Conservation (phyloP, 208 protist genomes). For the Zelonia costaricensis region DNA sequence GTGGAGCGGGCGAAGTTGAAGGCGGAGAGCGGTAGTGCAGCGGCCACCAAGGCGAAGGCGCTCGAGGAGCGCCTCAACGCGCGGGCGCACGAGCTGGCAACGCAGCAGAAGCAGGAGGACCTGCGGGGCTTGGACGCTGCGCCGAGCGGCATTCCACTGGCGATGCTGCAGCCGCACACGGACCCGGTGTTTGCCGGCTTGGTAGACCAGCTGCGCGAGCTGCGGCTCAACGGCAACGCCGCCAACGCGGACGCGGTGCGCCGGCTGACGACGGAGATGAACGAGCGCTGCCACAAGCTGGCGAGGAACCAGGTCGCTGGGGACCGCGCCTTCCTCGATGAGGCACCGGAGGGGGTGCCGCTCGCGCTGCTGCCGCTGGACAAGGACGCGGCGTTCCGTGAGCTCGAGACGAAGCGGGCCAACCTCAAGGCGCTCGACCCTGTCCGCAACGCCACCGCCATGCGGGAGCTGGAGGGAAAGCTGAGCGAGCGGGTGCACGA, state of each 20-base stretch:
- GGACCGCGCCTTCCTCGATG: conserved; percentile 56
- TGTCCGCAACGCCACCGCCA: conserved; percentile 30
- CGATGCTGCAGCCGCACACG: conserved; percentile 38
- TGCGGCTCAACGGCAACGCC: conserved; percentile 24
- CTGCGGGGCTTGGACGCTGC: conserved; percentile 40
- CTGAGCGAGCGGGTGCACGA: conserved; percentile 50
- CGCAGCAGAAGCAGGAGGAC: conserved; percentile 41
- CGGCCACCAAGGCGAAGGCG: conserved; percentile 28
- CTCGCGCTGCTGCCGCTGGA: conserved; percentile 44
- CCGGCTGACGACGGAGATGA: conserved; percentile 43
- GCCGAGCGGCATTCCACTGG: conserved; percentile 53
- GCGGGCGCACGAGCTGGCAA: conserved; percentile 61
- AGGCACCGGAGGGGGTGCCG: conserved; percentile 48
- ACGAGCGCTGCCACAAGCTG: conserved; percentile 46
- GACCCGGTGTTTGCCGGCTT: conserved; percentile 38
- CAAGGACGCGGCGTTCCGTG: conserved; percentile 49
- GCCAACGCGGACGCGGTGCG: conserved; percentile 30
- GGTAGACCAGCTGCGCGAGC: conserved; percentile 37
- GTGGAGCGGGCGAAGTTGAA: conserved; percentile 55
- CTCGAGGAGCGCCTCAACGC: conserved; percentile 60
- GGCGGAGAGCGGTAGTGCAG: conserved; percentile 7
- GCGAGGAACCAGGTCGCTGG: conserved; percentile 36
- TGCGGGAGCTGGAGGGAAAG: conserved; percentile 28
- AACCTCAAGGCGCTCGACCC: conserved; percentile 44
- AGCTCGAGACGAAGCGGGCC: conserved; percentile 53